A percentile compares a stretch with the other conserved stretches of the same genome.
Conservation (phyloP, 1,284 basidiomycete genomes). For the Malassezia nana region DNA sequence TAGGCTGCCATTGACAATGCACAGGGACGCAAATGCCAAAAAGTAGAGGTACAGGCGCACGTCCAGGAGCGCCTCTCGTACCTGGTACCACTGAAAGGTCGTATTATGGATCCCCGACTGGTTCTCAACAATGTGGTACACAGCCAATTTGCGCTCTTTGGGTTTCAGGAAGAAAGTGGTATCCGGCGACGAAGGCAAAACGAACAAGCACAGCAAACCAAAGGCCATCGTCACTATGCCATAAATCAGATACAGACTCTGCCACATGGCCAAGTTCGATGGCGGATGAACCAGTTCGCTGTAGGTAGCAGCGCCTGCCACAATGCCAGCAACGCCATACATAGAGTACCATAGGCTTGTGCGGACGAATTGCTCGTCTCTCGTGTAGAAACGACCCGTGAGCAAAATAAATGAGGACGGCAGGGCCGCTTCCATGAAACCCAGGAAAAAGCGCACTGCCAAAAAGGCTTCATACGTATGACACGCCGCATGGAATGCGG, state of each 20-base stretch:
- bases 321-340: conserved; percentile 37
- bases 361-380: conserved; percentile 26
- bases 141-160: conserved; percentile 54
- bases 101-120: conserved; percentile 55
- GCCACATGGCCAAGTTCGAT: conserved; percentile 25
- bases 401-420: conserved; percentile 28
- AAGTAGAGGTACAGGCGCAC: conserved; percentile 47
- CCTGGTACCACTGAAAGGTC: conserved; percentile 54
- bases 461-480: conserved; percentile 30
- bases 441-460: conserved; percentile 35
- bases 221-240: conserved; percentile 28
- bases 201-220: conserved; percentile 22
- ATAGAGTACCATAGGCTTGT: conserved; percentile 29
- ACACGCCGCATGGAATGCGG: conserved; percentile 32
- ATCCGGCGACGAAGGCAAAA: conserved; percentile 31
- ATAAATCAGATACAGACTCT: conserved; percentile 35
- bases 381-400: conserved; percentile 31
- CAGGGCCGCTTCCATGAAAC: conserved; percentile 32
- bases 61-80: conserved; percentile 53
- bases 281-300: conserved; percentile 24
- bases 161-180: conserved; percentile 48
- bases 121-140: conserved; percentile 55
- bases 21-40: conserved; percentile 21
- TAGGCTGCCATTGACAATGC: conserved; percentile 31
- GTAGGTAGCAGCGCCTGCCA: conserved; percentile 29